Base-by-base conservation (phyloP, 2,329 filamentous ascomycete genomes). In the Didymella keratinophila region DNA sequence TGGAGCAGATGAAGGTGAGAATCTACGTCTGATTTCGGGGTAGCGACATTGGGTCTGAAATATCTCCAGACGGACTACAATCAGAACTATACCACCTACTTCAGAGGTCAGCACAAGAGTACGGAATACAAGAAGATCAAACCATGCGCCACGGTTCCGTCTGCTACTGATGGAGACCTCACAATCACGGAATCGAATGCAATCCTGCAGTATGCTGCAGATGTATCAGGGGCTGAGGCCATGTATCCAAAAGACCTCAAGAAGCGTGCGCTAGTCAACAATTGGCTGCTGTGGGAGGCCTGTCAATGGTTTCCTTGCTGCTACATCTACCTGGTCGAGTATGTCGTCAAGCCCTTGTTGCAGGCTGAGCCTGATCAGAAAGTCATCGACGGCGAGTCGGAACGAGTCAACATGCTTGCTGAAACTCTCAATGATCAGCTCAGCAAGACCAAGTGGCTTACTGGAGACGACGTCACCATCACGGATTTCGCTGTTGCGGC, bases 251-350 rank as follows among this genome's bases (percentile, higher is more conserved):
- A 73, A 46, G 78, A 80, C 55, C 62, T 74, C 28, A 78, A 78
- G 61, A 49, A 71, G 47, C 76, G 78, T 21, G 77, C 77, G 11
- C 65, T 75, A 18, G 67, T 78, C 58, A 79, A 80, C 54, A 63
- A 73, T 9, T 80, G 77, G 78, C 66, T 80, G 12, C 71, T 80
- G 2, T 80, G 78, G 78, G 78, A 80, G 52, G 70, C 77, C 0
- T 74, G 70, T 2, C 70, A 71, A 4, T 80, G 78, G 78, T 80
- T 80, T 55, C 68, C 63, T 9, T 76, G 65, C 34, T 78, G 76
- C 66, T 80, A 80, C 60, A 62, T 77, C 48, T 79, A 78, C 59
- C 60, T 79, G 10, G 73, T 80, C 9, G 75, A 80, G 55, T 66
- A 76, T 57, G 73, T 79, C 10, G 78, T 78, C 32, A 78, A 79